Base-by-base conservation (phyloP, 306 rosid genomes). In the Lotus japonicus region DNA sequence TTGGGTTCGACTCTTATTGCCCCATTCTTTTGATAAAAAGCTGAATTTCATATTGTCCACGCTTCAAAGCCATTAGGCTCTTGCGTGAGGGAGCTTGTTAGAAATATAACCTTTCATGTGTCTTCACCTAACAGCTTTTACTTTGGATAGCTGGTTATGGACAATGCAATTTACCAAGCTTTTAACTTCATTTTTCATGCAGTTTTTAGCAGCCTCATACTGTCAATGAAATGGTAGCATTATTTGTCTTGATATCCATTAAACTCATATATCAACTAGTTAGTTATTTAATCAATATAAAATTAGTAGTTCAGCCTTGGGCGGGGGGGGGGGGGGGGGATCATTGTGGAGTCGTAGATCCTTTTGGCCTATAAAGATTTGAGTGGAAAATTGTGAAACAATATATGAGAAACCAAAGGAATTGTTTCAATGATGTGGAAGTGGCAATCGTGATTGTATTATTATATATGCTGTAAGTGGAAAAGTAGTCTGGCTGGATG, bases 231-330 rank as follows among this genome's bases (percentile, higher is more conserved):
- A 33, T 17, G 13, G 43, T 19, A 58, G 57, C 68, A 45, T 71
- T 59, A 4, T n/a, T 73, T 79, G 49, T 43, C 51, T 61, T 66
- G 38, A 53, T 66, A 58, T 13, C 17, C 52, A 59, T 35, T 15
- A 50, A 53, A 39, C 61, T 74, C 38, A 4, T 66, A 23, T 33
- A 39, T 58, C 9, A 14, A 39, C 8, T 42, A 21, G 33, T 39
- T 41, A n/a, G 43, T 59, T 28, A 48, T 41, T 18, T 59, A 41
- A 21, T n/a, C n/a, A n/a, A n/a, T n/a, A n/a, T n/a, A n/a, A n/a
- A n/a, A n/a, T n/a, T n/a, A n/a, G n/a, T n/a, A n/a, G n/a, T n/a
- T n/a, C n/a, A n/a, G n/a, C n/a, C n/a, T n/a, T n/a, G n/a, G n/a
- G n/a, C n/a, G n/a, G n/a, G n/a, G n/a, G n/a, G n/a, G 23, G 3